These are phyloP conservation scores for Nemania serpens DNA, from an alignment of 2,329 filamentous ascomycete genomes.

Conservation along the genomic window DNA sequence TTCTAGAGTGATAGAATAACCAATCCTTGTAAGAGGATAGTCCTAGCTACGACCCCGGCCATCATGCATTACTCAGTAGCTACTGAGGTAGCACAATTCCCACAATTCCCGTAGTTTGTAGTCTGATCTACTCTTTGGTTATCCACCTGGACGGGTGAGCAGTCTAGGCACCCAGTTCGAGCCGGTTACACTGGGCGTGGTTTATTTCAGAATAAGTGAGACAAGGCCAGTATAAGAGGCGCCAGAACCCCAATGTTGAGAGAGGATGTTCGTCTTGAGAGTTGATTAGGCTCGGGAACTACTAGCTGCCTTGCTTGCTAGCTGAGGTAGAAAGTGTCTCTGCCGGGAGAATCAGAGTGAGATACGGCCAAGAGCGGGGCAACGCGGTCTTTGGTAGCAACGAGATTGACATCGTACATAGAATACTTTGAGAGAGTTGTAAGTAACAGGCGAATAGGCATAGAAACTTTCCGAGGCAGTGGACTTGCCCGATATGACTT, in stretches of 20 bases:
- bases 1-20: conserved; percentile 31
- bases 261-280: background rate
- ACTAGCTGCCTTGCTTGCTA: conserved; percentile 9
- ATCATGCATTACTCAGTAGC: conserved; percentile 29
- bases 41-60: conserved; percentile 30
- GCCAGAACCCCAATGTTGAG: background rate
- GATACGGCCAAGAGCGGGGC: conserved; percentile 14
- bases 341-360: conserved; percentile 1
- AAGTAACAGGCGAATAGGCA: background rate
- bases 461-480: background rate
- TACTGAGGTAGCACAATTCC: conserved; percentile 20
- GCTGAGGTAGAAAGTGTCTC: background rate
- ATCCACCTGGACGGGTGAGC: conserved; percentile 9
- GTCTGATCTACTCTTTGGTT: conserved; percentile 24
- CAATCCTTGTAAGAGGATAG: conserved; percentile 33
- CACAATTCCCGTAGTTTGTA: conserved; percentile 27
- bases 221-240: background rate
- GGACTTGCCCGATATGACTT: conserved; percentile 1
- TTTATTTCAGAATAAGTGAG: background rate
- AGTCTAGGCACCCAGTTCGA: background rate
- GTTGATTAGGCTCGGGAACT: background rate
- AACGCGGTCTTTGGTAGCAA: conserved; percentile 13
- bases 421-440: background rate
- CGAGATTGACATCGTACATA: conserved; percentile 10
- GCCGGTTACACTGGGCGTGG: background rate